phyloP scores from a whole-genome alignment of 1,139 yeast species.

The Geotrichum siamense region DNA sequence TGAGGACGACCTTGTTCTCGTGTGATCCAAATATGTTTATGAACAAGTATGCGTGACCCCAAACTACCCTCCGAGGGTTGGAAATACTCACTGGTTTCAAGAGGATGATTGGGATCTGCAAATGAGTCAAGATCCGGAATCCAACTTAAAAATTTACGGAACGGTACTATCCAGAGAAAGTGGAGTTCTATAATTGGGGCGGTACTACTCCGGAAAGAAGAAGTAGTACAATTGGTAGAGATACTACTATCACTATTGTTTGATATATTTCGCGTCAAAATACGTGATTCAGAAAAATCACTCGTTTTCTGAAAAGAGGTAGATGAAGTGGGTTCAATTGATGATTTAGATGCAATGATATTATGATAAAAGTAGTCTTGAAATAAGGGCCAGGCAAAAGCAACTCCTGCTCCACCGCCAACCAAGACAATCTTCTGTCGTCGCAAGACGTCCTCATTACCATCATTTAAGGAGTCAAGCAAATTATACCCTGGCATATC shows the following conservation, averaged over 20 bases:
- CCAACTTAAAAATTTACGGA: conserved; percentile 23
- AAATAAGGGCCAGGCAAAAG: conserved; percentile 28
- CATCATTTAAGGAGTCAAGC: conserved; percentile 1
- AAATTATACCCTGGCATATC: conserved; percentile 5
- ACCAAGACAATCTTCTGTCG: conserved; percentile 22
- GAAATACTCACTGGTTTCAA: conserved; percentile 3
- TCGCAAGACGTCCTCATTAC: neutral
- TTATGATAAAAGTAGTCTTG: conserved; percentile 20
- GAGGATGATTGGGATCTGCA: neutral
- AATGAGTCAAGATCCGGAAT: conserved; percentile 17
- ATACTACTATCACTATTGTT: neutral
- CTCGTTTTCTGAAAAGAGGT: neutral
- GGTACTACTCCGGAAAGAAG: neutral
- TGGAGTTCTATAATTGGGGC: conserved; percentile 14
- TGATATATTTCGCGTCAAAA: neutral
- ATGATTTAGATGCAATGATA: neutral
- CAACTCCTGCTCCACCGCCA: conserved; percentile 31
- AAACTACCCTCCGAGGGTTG: too few relatives aligned
- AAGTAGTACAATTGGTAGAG: neutral
- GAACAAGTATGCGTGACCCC: conserved; percentile 4
- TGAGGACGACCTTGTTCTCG: conserved; percentile 24
- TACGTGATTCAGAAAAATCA: neutral
- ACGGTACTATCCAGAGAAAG: conserved; percentile 28
- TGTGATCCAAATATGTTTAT: conserved; percentile 23
- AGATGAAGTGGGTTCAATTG: neutral